Conservation (phyloP, 768 basidiomycete genomes). For the Mycena venus region DNA sequence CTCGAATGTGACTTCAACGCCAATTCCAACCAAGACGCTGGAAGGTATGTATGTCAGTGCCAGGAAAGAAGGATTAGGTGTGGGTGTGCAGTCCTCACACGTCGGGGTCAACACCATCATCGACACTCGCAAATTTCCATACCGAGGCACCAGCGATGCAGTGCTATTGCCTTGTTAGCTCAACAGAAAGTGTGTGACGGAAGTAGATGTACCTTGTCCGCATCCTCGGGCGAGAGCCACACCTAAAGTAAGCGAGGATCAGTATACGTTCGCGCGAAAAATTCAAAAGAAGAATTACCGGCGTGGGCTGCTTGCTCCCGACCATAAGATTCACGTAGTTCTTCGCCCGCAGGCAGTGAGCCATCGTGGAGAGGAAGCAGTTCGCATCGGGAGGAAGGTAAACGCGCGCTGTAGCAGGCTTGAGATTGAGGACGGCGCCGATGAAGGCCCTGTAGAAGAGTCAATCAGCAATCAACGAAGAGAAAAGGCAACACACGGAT, state of each 20-base stretch:
- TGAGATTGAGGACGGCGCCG: slow-evolving; percentile 86
- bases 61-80: neutral
- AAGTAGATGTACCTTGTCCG: slow-evolving; percentile 63
- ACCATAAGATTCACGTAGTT: slow-evolving; percentile 92
- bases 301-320: slow-evolving; percentile 87
- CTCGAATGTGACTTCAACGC: slow-evolving; percentile 91
- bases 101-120: slow-evolving; percentile 79
- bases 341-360: slow-evolving; percentile 87
- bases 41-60: slow-evolving; percentile 38
- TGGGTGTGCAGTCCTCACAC: slow-evolving; percentile 59
- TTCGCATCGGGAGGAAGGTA: slow-evolving; percentile 95
- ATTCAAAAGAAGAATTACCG: too few species aligned
- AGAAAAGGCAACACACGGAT: slow-evolving; percentile 56
- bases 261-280: too few species aligned
- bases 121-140: slow-evolving; percentile 87
- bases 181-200: neutral
- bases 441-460: slow-evolving; percentile 69
- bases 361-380: slow-evolving; percentile 84
- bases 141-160: slow-evolving; percentile 90
- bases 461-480: neutral
- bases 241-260: too few species aligned
- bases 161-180: slow-evolving; percentile 58
- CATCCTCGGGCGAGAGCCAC: slow-evolving; percentile 85
- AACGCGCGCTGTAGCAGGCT: slow-evolving; percentile 77
- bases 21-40: slow-evolving; percentile 87